Conservation (phyloP, 148 eudicot genomes). For the Hydrangea macrophylla region DNA sequence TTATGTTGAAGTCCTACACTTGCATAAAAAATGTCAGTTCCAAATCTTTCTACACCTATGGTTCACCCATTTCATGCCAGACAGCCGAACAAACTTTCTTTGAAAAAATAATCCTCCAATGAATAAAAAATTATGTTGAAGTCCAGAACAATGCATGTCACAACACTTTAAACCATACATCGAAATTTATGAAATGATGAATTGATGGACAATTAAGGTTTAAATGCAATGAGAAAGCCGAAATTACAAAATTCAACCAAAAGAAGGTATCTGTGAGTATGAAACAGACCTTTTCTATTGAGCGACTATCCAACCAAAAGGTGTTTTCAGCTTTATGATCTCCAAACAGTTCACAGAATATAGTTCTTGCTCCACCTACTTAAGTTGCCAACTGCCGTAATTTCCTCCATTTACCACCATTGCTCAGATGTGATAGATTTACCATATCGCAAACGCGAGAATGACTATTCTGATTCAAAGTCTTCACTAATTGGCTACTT, state of each 20-base stretch:
- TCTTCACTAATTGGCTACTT: slow-evolving; percentile 25
- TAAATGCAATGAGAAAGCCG: not conserved
- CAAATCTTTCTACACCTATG: too few species aligned
- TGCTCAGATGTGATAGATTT: slow-evolving; percentile 20
- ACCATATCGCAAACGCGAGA: slow-evolving; percentile 20
- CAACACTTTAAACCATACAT: too few species aligned
- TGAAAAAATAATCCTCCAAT: too few species aligned
- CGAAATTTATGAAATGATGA: too few species aligned
- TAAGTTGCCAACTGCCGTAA: slow-evolving; percentile 38
- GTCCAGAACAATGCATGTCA: too few species aligned
- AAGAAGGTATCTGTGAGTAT: not conserved
- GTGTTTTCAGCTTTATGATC: slow-evolving; percentile 48
- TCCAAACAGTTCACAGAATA: slow-evolving; percentile 54
- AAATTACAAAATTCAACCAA: not conserved
- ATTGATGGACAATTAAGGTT: too few species aligned
- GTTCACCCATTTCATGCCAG: too few species aligned
- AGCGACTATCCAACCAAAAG: slow-evolving; percentile 82
- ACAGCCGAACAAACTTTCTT: too few species aligned
- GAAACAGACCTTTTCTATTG: slow-evolving; percentile 65
- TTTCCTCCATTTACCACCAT: slow-evolving; percentile 43
- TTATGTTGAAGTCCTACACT: too few species aligned
- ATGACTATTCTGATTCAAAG: slow-evolving; percentile 12
- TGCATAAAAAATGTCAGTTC: too few species aligned
- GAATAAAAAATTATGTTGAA: too few species aligned
- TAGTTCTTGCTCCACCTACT: slow-evolving; percentile 61